Base-by-base conservation (phyloP, 768 basidiomycete species). In the Trametes cingulata region DNA sequence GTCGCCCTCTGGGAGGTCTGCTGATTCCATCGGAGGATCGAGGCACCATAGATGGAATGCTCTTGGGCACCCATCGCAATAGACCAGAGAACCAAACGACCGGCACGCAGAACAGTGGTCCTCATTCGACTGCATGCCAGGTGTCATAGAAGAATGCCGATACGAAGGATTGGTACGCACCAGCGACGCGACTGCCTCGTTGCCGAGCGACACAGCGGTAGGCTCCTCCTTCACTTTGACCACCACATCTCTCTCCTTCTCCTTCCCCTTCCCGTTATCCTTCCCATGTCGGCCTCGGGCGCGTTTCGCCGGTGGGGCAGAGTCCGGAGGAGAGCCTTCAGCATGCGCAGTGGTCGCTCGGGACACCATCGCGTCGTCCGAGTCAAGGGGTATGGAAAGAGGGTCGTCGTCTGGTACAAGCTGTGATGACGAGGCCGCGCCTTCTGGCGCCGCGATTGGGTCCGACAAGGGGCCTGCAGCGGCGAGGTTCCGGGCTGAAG, bases 11-110 rank as follows among this genome's bases (percentile, higher is more conserved):
- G 91, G 90, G 45, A 97, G 85, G 73, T 97, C 93, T 62, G 89
- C 81, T 49, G 86, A 78, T 62, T 95, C 91, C 79, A 98, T 84
- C 20, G 97, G 97, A 53, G 97, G 97, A 73, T 99, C 91, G 65
- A 99, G 82, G 74, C 97, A 99, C 84, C 90, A 88, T 61, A 98
- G 86, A 75, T 99, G 97, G 74, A 97, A 99, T 7, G 95, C 93
- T 64, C 90, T 79, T 36, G 96, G 93, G 72, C 97, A 99, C 19
- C 95, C 95, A 73, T 98, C 97, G 74, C 97, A 99, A 72, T 97
- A 98, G 19, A 99, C 85, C 61, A 98, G 81, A 43, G 90, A 84
- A 48, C 96, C 96, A 65, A 80, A 69, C 12, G 88, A 91, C 67
- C 87, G 86, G 72, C 91, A 93, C 17, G 91, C 83, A 62, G 90